These are phyloP conservation scores for Colletotrichum liriopes DNA, from an alignment of 2,329 filamentous ascomycete genomes.

Conservation along the genomic window DNA sequence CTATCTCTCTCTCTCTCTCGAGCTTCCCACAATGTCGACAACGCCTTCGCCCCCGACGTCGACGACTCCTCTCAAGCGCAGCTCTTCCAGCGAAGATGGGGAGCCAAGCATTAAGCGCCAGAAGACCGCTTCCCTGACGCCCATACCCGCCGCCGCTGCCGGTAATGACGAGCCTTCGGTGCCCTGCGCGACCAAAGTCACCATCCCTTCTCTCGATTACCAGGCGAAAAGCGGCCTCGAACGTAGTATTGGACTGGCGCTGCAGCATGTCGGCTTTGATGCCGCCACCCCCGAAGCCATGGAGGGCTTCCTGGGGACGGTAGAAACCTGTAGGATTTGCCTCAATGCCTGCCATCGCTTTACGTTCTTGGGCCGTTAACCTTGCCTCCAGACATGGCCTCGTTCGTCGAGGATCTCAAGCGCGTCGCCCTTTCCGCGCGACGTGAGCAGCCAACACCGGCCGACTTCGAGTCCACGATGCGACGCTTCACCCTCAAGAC, in stretches of 20 bases:
- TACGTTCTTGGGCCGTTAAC: slow-evolving; percentile 45
- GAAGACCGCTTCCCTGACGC: slow-evolving; percentile 16
- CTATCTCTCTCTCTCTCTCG: neutral
- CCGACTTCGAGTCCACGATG: slow-evolving; percentile 71
- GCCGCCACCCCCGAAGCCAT: slow-evolving; percentile 69
- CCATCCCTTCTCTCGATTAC: slow-evolving; percentile 49
- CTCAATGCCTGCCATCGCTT: neutral
- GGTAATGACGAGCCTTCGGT: slow-evolving; percentile 6
- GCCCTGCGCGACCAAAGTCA: slow-evolving; percentile 28
- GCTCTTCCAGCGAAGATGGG: slow-evolving; percentile 16
- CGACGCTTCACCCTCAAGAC: slow-evolving; percentile 67
- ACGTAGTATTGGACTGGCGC: slow-evolving; percentile 69
- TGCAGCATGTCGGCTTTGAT: slow-evolving; percentile 73
- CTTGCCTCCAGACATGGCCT: slow-evolving; percentile 61
- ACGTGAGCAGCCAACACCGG: slow-evolving; percentile 67
- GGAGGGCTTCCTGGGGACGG: slow-evolving; percentile 70
- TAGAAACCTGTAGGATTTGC: slow-evolving; percentile 69
- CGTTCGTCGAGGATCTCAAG: slow-evolving; percentile 65
- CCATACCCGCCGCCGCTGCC: neutral
- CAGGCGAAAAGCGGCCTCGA: slow-evolving; percentile 62
- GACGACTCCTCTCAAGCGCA: slow-evolving; percentile 30
- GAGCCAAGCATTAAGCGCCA: slow-evolving; percentile 19
- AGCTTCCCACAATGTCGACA: slow-evolving; percentile 16
- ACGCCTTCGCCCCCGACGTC: slow-evolving; percentile 20
- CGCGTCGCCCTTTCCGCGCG: slow-evolving; percentile 64